A percentile compares a stretch with the other conserved stretches of the same genome.
These are phyloP conservation scores for Jasminum sambac DNA, from an alignment of 257 asterid species.

Conservation along the genomic window DNA sequence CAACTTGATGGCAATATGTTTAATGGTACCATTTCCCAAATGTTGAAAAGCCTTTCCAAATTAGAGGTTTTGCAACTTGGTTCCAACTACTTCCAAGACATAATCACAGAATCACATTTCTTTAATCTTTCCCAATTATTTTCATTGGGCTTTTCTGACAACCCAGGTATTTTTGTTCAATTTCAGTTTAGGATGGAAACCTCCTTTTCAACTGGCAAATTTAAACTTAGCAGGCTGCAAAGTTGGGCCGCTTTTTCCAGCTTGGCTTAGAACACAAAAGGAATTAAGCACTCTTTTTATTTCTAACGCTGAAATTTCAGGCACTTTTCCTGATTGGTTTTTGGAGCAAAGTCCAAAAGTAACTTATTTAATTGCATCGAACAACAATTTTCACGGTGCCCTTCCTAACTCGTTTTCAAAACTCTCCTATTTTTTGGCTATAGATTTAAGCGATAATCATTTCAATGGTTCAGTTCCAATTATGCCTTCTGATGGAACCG, in stretches of 20 bases:
- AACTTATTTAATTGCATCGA: slow-evolving; percentile 6
- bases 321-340: slow-evolving; percentile 28
- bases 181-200: slow-evolving; percentile 27
- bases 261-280: slow-evolving; percentile 32
- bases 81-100: slow-evolving; percentile 22
- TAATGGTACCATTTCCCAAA: slow-evolving; percentile 18
- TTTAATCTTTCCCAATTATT: slow-evolving; percentile 21
- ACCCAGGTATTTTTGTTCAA: slow-evolving; percentile 17
- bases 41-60: slow-evolving; percentile 26
- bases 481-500: neutral
- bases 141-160: slow-evolving; percentile 20
- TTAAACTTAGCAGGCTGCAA: slow-evolving; percentile 17
- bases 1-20: slow-evolving; percentile 9
- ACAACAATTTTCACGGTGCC: slow-evolving; percentile 22
- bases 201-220: slow-evolving; percentile 21
- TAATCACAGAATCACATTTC: slow-evolving; percentile 22
- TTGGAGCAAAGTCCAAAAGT: slow-evolving; percentile 21
- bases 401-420: slow-evolving; percentile 21
- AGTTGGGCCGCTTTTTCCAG: slow-evolving; percentile 30
- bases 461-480: slow-evolving; percentile 27
- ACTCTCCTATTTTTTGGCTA: neutral
- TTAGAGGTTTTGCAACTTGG: neutral
- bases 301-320: slow-evolving; percentile 20
- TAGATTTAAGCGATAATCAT: slow-evolving; percentile 29
- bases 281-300: slow-evolving; percentile 16